These are phyloP conservation scores for Silene coronaria DNA, from an alignment of 179 eudicot species.

Conservation along the genomic window DNA sequence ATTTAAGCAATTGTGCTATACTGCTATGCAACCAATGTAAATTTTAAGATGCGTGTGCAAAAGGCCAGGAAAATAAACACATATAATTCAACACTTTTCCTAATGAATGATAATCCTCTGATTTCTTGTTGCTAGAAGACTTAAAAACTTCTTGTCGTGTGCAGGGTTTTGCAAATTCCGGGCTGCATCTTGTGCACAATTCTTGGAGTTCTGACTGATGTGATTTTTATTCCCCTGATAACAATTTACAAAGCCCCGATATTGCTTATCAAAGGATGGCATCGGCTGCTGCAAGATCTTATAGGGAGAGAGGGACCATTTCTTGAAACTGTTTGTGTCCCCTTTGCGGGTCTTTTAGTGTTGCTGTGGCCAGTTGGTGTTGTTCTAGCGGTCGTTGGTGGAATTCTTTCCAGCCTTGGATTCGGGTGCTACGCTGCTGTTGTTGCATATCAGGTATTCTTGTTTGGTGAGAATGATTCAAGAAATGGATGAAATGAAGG, in stretches of 20 bases:
- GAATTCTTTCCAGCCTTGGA: conserved; percentile 30
- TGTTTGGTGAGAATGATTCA: background rate
- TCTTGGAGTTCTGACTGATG: conserved; percentile 26
- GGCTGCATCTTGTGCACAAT: conserved; percentile 32
- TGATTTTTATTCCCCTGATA: conserved; percentile 29
- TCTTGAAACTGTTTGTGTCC: conserved; percentile 38
- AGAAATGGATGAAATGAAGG: background rate
- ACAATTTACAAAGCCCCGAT: conserved; percentile 36
- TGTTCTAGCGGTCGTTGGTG: conserved; percentile 27
- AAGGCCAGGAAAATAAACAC: too few species aligned
- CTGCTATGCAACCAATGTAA: background rate
- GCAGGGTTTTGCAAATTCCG: conserved; percentile 31
- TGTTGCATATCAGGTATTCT: conserved; percentile 26
- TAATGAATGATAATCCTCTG: background rate
- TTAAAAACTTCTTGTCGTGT: background rate
- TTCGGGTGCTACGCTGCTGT: conserved; percentile 34
- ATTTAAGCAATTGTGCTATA: too few species aligned
- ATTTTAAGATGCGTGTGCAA: too few species aligned
- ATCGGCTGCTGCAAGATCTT: conserved; percentile 29
- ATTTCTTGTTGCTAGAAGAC: background rate
- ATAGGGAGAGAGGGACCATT: conserved; percentile 39
- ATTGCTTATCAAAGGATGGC: conserved; percentile 33
- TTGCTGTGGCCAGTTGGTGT: conserved; percentile 35
- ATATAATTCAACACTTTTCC: background rate
- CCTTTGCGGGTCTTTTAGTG: conserved; percentile 32